phyloP scores from a whole-genome alignment of 768 basidiomycete species.

The Panellus pusillus region DNA sequence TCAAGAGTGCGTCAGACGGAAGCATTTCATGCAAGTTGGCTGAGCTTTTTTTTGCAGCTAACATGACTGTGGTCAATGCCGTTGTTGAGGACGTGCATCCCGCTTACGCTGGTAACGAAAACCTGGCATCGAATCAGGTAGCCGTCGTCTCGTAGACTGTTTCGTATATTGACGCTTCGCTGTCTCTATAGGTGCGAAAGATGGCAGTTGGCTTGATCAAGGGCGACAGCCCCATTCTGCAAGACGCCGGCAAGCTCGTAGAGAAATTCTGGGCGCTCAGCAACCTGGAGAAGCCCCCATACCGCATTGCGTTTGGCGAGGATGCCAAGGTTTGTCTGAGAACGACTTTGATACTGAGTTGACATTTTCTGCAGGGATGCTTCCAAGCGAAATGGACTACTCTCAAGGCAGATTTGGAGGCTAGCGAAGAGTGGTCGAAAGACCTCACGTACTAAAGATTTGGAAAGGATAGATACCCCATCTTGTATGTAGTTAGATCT shows the following conservation, averaged over 20 bases:
- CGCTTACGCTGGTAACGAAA: slow-evolving; percentile 12
- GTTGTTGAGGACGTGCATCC: slow-evolving; percentile 15
- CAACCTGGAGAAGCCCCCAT: slow-evolving; percentile 18
- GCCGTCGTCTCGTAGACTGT: not conserved
- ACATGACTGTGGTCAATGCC: slow-evolving; percentile 20
- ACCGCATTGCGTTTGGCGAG: slow-evolving; percentile 20
- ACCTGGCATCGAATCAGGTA: slow-evolving; percentile 23
- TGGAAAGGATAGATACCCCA: not conserved
- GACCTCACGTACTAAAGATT: slow-evolving; percentile 6
- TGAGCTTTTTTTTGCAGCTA: slow-evolving; percentile 3
- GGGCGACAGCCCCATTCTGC: slow-evolving; percentile 17
- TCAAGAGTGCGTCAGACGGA: slow-evolving; percentile 12
- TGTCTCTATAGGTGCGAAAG: slow-evolving; percentile 6
- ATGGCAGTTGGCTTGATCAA: slow-evolving; percentile 2
- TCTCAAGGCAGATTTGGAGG: slow-evolving; percentile 14
- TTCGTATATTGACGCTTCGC: not conserved
- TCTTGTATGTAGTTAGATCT: too few species aligned
- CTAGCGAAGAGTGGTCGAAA: slow-evolving; percentile 21
- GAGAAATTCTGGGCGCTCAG: slow-evolving; percentile 17
- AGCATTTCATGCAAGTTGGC: not conserved
- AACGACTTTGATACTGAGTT: not conserved
- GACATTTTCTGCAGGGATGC: not conserved
- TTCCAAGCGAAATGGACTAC: slow-evolving; percentile 16
- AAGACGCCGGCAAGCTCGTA: slow-evolving; percentile 18
- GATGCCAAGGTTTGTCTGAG: slow-evolving; percentile 17